These are phyloP conservation scores for Daldinia eschscholtzii DNA, from an alignment of 2,329 filamentous ascomycete species.

Conservation along the genomic window DNA sequence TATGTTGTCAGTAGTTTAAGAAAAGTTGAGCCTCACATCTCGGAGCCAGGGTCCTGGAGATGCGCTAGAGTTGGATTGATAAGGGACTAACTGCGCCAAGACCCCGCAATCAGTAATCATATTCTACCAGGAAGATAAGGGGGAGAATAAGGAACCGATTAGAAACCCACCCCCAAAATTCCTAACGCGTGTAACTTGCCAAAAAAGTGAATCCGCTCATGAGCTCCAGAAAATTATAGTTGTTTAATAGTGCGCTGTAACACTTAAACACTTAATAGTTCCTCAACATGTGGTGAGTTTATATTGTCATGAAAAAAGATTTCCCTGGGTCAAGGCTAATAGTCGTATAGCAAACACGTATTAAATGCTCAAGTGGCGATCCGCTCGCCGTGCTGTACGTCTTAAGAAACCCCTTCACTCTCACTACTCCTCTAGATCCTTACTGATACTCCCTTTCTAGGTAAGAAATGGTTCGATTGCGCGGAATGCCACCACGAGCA, in stretches of 20 bases:
- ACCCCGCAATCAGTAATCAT: conserved; percentile 11
- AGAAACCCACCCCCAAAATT: conserved; percentile 9
- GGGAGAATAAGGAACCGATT: conserved; percentile 9
- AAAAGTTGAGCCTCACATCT: background rate
- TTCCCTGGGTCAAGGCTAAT: background rate
- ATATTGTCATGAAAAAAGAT: background rate
- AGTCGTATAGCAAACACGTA: conserved; percentile 80
- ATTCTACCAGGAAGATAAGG: background rate
- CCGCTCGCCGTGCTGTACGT: conserved; percentile 92
- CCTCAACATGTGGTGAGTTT: conserved; percentile 33
- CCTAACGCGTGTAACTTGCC: conserved; percentile 3
- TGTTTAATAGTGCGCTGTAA: background rate
- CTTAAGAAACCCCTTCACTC: background rate
- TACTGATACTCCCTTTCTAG: conserved; percentile 58
- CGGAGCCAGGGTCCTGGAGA: background rate
- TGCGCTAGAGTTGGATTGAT: conserved; percentile 4
- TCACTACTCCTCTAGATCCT: background rate
- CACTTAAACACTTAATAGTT: background rate
- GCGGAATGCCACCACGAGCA: conserved; percentile 91
- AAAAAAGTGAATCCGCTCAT: background rate
- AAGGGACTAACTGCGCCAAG: conserved; percentile 2
- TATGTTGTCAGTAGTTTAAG: background rate
- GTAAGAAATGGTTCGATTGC: conserved; percentile 98
- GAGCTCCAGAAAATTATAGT: conserved; percentile 1
- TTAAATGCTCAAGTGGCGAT: conserved; percentile 98